Conservation (phyloP, 2,329 filamentous ascomycete species). For the Monascus ruber region DNA sequence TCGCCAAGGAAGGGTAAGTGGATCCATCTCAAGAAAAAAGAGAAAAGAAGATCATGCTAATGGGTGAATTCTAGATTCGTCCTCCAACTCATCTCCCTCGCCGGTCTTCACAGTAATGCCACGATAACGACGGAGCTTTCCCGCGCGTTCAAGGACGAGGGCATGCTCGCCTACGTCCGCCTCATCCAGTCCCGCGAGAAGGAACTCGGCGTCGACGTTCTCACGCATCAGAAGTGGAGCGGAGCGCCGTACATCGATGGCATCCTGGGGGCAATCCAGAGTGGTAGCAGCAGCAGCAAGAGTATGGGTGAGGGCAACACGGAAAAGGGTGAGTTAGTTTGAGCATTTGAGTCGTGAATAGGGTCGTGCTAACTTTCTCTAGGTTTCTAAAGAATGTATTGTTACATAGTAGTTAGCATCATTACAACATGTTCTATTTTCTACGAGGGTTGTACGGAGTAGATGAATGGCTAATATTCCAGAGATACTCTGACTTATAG, state of each 20-base stretch:
- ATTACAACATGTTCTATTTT: too few relatives aligned
- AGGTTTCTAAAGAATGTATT: too few relatives aligned
- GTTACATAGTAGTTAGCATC: too few relatives aligned
- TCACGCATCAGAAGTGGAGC: constrained; percentile 80
- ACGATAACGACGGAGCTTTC: constrained; percentile 64
- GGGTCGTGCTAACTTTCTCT: too few relatives aligned
- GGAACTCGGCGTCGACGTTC: constrained; percentile 79
- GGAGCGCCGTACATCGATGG: constrained; percentile 71
- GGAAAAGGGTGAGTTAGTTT: constrained; percentile 40
- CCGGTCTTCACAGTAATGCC: constrained; percentile 52
- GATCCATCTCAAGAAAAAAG: background rate
- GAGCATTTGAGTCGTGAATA: too few relatives aligned
- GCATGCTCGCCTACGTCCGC: constrained; percentile 97
- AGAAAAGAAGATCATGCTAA: background rate
- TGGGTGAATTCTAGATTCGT: constrained; percentile 37
- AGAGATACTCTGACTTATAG: too few relatives aligned
- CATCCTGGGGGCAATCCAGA: constrained; percentile 80
- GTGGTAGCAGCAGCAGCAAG: constrained; percentile 75
- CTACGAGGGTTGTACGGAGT: too few relatives aligned
- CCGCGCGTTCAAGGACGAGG: constrained; percentile 71
- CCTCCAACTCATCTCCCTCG: constrained; percentile 53
- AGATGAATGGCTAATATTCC: too few relatives aligned
- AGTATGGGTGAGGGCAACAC: constrained; percentile 96
- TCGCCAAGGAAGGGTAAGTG: constrained; percentile 75
- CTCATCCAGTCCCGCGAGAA: constrained; percentile 83